phyloP scores from a whole-genome alignment of 2,329 filamentous ascomycete species.

The Microascus cirrosus region DNA sequence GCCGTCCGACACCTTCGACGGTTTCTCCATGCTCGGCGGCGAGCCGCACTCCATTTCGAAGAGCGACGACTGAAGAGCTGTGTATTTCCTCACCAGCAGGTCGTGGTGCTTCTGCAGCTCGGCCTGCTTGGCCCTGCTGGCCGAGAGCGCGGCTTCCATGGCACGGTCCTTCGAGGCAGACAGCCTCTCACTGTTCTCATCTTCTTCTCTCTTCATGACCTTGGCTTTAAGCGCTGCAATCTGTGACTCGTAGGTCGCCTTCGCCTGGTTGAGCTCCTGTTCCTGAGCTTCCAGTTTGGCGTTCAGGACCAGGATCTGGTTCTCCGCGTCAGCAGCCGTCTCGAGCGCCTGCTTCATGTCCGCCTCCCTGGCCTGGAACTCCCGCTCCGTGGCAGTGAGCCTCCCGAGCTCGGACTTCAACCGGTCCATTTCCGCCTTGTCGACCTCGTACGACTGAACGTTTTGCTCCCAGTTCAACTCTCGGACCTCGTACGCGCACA shows the following conservation, averaged over 20 bases:
- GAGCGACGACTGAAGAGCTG: conserved; percentile 35
- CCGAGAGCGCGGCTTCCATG: conserved; percentile 33
- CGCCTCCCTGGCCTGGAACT: conserved; percentile 52
- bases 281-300: conserved; percentile 44
- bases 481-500: conserved; percentile 59
- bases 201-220: conserved; percentile 25
- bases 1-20: conserved; percentile 1
- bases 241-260: conserved; percentile 33
- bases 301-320: conserved; percentile 45
- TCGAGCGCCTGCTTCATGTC: conserved; percentile 45
- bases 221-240: conserved; percentile 33
- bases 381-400: conserved; percentile 48
- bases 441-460: conserved; percentile 50
- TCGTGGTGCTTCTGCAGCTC: conserved; percentile 42
- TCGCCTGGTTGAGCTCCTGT: conserved; percentile 30
- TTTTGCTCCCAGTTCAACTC: conserved; percentile 54
- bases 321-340: conserved; percentile 47
- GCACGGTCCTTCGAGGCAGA: conserved; percentile 19
- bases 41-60: conserved; percentile 26
- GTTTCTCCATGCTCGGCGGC: background rate
- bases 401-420: conserved; percentile 48
- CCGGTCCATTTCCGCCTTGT: conserved; percentile 47
- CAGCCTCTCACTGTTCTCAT: conserved; percentile 12
- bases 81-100: conserved; percentile 39
- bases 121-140: conserved; percentile 40